Evolutionary conservation across 1,139 yeast species (phyloP), one percentile per base, ranked within the genome.

Genomic region (Suzukiozyma palmioleophila): DNA sequence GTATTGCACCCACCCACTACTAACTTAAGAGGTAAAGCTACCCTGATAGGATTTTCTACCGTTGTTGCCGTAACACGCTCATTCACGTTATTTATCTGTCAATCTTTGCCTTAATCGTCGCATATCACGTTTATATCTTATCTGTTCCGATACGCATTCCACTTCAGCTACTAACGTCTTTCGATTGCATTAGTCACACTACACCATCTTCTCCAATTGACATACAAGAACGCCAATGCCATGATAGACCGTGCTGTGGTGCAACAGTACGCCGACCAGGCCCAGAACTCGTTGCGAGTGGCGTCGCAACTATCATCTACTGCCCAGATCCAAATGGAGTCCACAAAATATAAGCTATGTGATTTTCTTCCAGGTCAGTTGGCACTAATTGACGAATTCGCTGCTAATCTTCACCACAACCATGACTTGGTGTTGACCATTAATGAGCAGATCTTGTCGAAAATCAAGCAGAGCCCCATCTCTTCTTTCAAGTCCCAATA

Each of bases 261-360:
- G 9, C 36, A 36, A 21, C 38, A 40, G 25, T 66, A 70, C 70
- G 48, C 60, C 5, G 54, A 52, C 8, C 59, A 61, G 36, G 71
- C 72, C 3, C 58, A 55, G 31, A 12, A 21, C 1, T 61, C 66
- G 0, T 56, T 68, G 9, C 54, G 58, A 33, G 43, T 47, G 25
- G 72, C 73, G 2, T 64, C 60, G 35, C 53, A 51, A 26, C 39
- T 62, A 30, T 67, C 72, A 37, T 49, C 63, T 3, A 51, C 49
- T n/a, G 71, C 73, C 2, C 69, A 65, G 33, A 39, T 43, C 2
- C 61, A 56, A 57, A 54, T 67, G 30, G 53, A 53, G 34, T 38
- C 47, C 11, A 59, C 64, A 12, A 43, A 46, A 11, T 48, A 52
- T 35, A 59, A 53, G 41, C 47, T 66, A 28, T 48, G 55, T 6